phyloP scores from a whole-genome alignment of 805 yeast genomes.

The Ogataea philodendri region DNA sequence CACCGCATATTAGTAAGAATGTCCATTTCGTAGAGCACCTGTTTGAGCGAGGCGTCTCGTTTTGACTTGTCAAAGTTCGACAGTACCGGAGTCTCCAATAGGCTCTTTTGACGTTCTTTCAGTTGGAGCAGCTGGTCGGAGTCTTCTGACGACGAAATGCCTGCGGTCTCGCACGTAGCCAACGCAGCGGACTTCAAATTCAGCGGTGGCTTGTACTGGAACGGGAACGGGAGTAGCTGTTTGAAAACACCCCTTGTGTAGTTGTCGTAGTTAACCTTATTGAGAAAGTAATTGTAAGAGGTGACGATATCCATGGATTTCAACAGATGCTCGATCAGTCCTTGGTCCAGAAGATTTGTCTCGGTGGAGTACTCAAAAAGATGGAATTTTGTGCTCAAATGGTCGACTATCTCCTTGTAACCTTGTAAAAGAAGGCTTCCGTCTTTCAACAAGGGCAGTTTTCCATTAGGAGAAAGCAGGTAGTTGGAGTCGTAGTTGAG shows the following conservation, averaged over 20 bases:
- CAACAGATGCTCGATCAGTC: conserved; percentile 42
- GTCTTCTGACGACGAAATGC: conserved; percentile 33
- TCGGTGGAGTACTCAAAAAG: conserved; percentile 8
- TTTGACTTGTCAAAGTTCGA: conserved; percentile 29
- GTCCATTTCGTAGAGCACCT: conserved; percentile 27
- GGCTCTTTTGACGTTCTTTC: conserved; percentile 25
- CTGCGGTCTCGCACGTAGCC: conserved; percentile 32
- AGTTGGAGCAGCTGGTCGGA: conserved; percentile 26
- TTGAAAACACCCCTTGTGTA: conserved; percentile 57
- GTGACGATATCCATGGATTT: conserved; percentile 47
- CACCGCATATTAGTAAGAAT: conserved; percentile 33
- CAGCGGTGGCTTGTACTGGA: conserved; percentile 69
- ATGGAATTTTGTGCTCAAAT: conserved; percentile 21
- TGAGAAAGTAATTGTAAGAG: conserved; percentile 55
- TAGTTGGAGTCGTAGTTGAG: conserved; percentile 60
- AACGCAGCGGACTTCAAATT: conserved; percentile 37
- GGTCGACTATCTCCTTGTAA: conserved; percentile 38
- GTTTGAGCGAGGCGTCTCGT: conserved; percentile 23
- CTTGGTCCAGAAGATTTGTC: conserved; percentile 38
- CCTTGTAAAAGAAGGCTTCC: conserved; percentile 37
- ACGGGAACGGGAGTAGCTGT: conserved; percentile 61
- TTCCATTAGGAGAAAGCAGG: conserved; percentile 47
- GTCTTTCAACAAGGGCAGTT: conserved; percentile 46
- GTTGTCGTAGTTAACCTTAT: conserved; percentile 55
- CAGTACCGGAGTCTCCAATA: conserved; percentile 30